phyloP scores from a whole-genome alignment of 768 basidiomycete genomes.

The Boletus pseudopeckii region DNA sequence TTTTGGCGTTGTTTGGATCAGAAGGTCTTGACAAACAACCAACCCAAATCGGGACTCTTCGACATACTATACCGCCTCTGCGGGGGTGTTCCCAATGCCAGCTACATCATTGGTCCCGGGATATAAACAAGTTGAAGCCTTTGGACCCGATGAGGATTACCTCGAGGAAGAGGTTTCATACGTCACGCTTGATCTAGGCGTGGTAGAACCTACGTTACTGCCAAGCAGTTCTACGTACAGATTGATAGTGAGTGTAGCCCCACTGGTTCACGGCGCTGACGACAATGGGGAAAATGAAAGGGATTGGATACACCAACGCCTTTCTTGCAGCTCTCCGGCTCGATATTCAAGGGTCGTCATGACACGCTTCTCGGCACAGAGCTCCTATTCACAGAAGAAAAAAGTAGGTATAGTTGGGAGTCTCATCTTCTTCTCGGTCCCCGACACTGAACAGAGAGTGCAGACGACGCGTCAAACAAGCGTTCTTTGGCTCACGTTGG shows the following conservation, averaged over 20 bases:
- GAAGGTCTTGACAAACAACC: conserved; percentile 22
- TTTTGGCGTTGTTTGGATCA: conserved; percentile 29
- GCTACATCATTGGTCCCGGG: conserved; percentile 45
- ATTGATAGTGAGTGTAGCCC: conserved; percentile 55
- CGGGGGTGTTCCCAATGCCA: conserved; percentile 10
- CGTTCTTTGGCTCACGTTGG: conserved; percentile 52
- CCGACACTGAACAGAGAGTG: background rate
- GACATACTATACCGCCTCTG: background rate
- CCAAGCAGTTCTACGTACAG: conserved; percentile 68
- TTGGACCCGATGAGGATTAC: conserved; percentile 68
- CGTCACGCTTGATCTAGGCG: conserved; percentile 71
- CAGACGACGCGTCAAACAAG: conserved; percentile 45
- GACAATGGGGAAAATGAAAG: conserved; percentile 32
- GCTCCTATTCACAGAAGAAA: conserved; percentile 67
- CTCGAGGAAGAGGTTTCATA: conserved; percentile 58
- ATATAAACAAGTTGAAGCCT: conserved; percentile 62
- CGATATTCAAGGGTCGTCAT: conserved; percentile 68
- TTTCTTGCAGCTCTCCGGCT: conserved; percentile 73
- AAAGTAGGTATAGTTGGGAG: conserved; percentile 41
- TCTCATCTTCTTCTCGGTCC: background rate
- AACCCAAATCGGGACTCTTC: background rate
- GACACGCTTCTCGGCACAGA: conserved; percentile 71
- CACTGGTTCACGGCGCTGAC: background rate
- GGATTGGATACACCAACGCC: conserved; percentile 77
- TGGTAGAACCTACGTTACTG: conserved; percentile 69